phyloP scores from a whole-genome alignment of 768 basidiomycete genomes.

The Pulveroboletus sp. region DNA sequence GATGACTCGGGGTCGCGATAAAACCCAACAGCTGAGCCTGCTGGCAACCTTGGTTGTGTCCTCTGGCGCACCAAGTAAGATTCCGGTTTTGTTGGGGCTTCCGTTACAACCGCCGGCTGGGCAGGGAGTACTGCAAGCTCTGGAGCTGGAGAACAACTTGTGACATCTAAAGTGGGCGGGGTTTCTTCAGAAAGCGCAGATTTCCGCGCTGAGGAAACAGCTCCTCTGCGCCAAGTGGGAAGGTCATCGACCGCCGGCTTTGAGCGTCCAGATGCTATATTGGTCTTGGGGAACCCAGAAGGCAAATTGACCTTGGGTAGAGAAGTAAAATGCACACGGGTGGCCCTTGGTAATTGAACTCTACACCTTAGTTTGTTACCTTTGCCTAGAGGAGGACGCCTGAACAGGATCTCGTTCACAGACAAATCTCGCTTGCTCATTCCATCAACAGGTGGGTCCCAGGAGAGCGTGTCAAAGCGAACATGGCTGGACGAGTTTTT shows the following conservation, averaged over 20 bases:
- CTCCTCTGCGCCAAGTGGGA: conserved; percentile 40
- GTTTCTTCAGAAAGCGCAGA: conserved; percentile 7
- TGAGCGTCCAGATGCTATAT: conserved; percentile 22
- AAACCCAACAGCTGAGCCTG: conserved; percentile 69
- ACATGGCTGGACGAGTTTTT: conserved; percentile 36
- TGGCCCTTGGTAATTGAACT: conserved; percentile 35
- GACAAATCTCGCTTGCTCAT: conserved; percentile 61
- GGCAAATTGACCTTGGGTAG: conserved; percentile 42
- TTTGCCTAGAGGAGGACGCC: conserved; percentile 34
- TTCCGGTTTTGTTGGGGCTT: conserved; percentile 27
- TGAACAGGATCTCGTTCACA: conserved; percentile 65
- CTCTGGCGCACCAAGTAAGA: conserved; percentile 39
- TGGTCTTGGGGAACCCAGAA: conserved; percentile 18
- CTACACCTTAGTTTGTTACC: conserved; percentile 33
- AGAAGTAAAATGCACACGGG: conserved; percentile 4
- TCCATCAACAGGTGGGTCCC: conserved; percentile 66
- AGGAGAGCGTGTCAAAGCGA: conserved; percentile 67
- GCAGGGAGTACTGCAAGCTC: conserved; percentile 33
- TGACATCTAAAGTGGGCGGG: conserved; percentile 43
- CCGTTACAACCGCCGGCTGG: conserved; percentile 30
- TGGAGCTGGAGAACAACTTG: conserved; percentile 68
- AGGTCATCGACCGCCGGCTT: conserved; percentile 34
- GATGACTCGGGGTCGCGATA: conserved; percentile 62
- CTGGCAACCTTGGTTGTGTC: conserved; percentile 69
- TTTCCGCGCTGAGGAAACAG: conserved; percentile 14